phyloP scores from a whole-genome alignment of 495 filamentous ascomycete genomes.

The Neurospora tetraspora region DNA sequence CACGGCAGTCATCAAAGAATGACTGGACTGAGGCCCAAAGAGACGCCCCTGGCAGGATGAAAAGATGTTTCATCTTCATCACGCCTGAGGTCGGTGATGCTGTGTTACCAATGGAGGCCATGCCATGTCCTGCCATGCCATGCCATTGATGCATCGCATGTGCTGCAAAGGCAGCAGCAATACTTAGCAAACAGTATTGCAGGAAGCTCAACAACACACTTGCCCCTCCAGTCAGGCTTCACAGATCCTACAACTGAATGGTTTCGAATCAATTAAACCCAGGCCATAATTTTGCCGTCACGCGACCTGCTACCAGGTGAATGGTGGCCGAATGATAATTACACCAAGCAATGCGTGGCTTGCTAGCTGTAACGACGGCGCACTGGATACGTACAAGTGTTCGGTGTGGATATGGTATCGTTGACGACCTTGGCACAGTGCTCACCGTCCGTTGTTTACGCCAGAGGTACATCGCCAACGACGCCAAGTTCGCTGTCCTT shows the following conservation, averaged over 20 bases:
- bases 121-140: not conserved
- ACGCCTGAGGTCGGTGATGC: not conserved
- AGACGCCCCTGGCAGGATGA: too few relatives aligned
- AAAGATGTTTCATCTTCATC: not conserved
- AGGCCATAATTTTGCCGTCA: not conserved
- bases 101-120: not conserved
- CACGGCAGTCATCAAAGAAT: too few relatives aligned
- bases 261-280: too few relatives aligned
- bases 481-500: not conserved
- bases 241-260: too few relatives aligned
- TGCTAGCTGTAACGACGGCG: not conserved
- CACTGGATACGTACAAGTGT: too few relatives aligned
- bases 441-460: too few relatives aligned
- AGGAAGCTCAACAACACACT: too few relatives aligned
- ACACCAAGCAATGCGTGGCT: too few relatives aligned
- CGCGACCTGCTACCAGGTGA: not conserved
- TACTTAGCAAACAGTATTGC: not conserved
- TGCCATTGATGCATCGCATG: too few relatives aligned
- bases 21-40: not conserved
- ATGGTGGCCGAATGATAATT: not conserved
- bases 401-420: not conserved
- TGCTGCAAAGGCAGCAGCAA: not conserved
- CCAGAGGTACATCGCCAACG: too few relatives aligned
- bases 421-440: too few relatives aligned
- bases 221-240: not conserved